Evolutionary conservation across 2,329 filamentous ascomycete genomes (phyloP).

Genomic region (Alternaria ethzedia): DNA sequence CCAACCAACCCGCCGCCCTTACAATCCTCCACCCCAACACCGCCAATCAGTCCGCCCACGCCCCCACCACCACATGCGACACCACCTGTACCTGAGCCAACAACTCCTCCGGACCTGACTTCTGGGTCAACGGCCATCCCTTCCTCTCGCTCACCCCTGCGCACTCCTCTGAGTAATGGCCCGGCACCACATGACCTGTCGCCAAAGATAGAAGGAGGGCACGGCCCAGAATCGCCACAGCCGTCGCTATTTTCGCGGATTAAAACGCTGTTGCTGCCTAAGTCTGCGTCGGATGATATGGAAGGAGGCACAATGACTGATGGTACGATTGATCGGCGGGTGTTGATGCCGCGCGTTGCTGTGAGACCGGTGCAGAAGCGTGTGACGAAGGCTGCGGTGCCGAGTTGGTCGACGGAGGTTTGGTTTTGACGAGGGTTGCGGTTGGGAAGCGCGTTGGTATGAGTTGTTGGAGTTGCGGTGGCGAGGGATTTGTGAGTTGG

Average conservation of each 20-base stretch:
- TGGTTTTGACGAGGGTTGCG: not conserved
- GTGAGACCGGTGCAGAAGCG: not conserved
- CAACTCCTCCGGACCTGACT: not conserved
- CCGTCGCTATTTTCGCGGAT: not conserved
- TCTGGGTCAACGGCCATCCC: not conserved
- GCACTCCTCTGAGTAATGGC: not conserved
- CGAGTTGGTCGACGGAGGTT: not conserved
- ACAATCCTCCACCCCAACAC: not conserved
- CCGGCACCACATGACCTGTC: not conserved
- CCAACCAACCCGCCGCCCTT: not conserved
- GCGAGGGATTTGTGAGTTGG: not conserved
- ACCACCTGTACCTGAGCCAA: not conserved
- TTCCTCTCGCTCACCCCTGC: not conserved
- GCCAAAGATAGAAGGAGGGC: not conserved
- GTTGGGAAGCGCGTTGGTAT: too few relatives aligned
- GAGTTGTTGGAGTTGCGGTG: not conserved
- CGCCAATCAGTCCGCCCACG: not conserved
- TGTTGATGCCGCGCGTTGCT: not conserved
- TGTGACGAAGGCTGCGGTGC: not conserved
- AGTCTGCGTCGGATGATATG: fast-evolving
- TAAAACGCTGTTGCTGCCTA: not conserved
- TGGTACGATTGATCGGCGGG: not conserved
- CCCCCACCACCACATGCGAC: not conserved
- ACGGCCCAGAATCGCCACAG: not conserved
- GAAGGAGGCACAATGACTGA: not conserved